Percentiles rank a stretch among this genome's conserved stretches.
phyloP scores from a whole-genome alignment of 2,329 filamentous ascomycete species.

The Aspergillus fijiensis region DNA sequence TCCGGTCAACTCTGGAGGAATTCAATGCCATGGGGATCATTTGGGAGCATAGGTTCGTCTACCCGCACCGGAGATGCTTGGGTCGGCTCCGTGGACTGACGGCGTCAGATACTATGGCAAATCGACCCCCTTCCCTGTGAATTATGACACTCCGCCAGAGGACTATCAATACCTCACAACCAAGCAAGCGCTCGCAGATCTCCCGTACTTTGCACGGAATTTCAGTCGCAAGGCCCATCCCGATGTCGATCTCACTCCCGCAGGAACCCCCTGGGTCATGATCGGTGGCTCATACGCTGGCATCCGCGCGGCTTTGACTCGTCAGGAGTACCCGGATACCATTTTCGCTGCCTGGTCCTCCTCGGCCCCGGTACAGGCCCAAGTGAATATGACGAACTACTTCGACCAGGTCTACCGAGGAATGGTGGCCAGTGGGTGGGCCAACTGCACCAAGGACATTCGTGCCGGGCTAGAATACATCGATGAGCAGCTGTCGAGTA shows the following conservation, averaged over 20 bases:
- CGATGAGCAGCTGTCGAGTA: slow-evolving; percentile 45
- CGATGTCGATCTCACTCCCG: slow-evolving; percentile 40
- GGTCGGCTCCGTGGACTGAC: slow-evolving; percentile 9
- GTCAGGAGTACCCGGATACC: slow-evolving; percentile 44
- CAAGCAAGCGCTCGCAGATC: slow-evolving; percentile 46
- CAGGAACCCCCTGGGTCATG: slow-evolving; percentile 47
- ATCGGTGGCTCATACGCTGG: slow-evolving; percentile 49
- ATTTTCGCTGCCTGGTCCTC: slow-evolving; percentile 44
- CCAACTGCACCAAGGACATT: slow-evolving; percentile 53
- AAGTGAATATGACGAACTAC: slow-evolving; percentile 52
- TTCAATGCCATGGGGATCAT: slow-evolving; percentile 41
- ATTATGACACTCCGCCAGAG: slow-evolving; percentile 37
- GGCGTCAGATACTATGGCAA: slow-evolving; percentile 44
- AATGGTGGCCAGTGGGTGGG: slow-evolving; percentile 50
- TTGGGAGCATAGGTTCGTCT: slow-evolving; percentile 45
- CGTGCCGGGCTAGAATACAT: slow-evolving; percentile 51
- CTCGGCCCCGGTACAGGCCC: slow-evolving; percentile 48
- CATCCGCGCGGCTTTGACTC: slow-evolving; percentile 44
- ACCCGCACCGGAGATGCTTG: background rate
- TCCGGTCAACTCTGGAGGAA: slow-evolving; percentile 34
- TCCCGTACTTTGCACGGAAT: slow-evolving; percentile 46
- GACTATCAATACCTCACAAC: slow-evolving; percentile 45
- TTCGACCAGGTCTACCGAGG: slow-evolving; percentile 52
- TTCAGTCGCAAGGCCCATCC: slow-evolving; percentile 36
- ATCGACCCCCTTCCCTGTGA: slow-evolving; percentile 40